Base-by-base conservation (phyloP, 2,329 filamentous ascomycete genomes). In the Trichophyton mentagrophytes region DNA sequence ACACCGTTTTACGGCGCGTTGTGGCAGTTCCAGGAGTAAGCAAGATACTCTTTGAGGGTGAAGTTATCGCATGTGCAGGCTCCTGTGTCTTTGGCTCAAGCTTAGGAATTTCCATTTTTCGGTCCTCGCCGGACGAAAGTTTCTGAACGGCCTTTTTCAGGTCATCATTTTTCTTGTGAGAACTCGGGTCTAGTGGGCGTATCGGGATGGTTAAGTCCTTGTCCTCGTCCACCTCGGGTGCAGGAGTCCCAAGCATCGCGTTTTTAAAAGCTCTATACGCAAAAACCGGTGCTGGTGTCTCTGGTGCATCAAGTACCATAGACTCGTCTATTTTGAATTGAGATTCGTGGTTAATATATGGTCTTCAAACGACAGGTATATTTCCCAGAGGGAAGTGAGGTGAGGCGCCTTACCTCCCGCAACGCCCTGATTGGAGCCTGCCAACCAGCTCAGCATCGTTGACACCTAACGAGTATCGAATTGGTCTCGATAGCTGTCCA, bases 251-350 rank as follows among this genome's bases (percentile, higher is more conserved):
- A 61, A 80, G 68, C 61, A 76, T 72, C 47, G 72, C 62, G 70
- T 80, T 79, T 71, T 84, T 79, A 75, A 86, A 84, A 15, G 85
- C 85, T 67, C 84, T 84, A 61, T 85, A 80, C 17, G 84, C 84
- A 69, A 87, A 87, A 22, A 86, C 77, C 55, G 83, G 83, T 55
- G 83, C 84, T 7, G 85, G 84, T 0, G 85, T 86, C 65, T 85
- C 82, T 57, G 83, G 84, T 5, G 80, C 74, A 47, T 85, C 82
- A 62, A 79, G 67, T 62, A 75, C 71, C 22, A 60, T 57, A 20
- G 57, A 61, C 20, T 60, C 60, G 38, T 62, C 62, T 63, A 30
- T 42, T 51, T 27, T 7, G 25, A 51, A 15, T 51, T 11, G 20
- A 51, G 46, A 59, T 60, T 17, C 58, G 60, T 40, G 33, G 30